Evolutionary conservation across 345 rosid species (phyloP).

Genomic region (Acer saccharum): DNA sequence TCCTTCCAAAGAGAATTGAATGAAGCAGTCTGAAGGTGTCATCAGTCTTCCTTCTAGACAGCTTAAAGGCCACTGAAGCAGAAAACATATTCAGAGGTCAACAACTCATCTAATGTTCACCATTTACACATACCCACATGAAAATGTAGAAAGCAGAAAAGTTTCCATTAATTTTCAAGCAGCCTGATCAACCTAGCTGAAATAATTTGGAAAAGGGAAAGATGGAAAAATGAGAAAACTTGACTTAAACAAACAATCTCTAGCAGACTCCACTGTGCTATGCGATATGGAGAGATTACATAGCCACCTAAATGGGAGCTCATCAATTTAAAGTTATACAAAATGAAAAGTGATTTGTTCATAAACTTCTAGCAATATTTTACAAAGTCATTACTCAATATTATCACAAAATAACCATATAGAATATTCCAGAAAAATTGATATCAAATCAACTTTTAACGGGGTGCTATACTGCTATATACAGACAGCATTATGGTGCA

Average conservation of each 20-base stretch:
- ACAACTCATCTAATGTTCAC: not conserved
- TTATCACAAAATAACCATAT: not conserved
- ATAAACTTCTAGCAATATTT: not conserved
- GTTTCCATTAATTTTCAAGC: not conserved
- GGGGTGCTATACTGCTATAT: too few relatives aligned
- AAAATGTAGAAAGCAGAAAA: not conserved
- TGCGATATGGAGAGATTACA: too few relatives aligned
- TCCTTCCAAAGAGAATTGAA: conserved; percentile 70
- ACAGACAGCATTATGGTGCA: not conserved
- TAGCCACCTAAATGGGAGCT: not conserved
- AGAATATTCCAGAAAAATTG: not conserved
- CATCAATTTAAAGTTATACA: not conserved
- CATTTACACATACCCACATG: not conserved
- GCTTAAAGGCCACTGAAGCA: conserved; percentile 76
- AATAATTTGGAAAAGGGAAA: not conserved
- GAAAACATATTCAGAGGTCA: conserved; percentile 3
- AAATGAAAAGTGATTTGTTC: not conserved
- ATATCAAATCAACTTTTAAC: not conserved
- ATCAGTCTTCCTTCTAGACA: conserved; percentile 76
- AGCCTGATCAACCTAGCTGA: not conserved
- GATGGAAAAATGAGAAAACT: not conserved
- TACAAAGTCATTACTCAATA: not conserved
- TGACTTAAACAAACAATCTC: not conserved
- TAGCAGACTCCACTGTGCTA: too few relatives aligned
- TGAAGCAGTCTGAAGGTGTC: conserved; percentile 79